Evolutionary conservation across 2,329 filamentous ascomycete genomes (phyloP), one percentile per base, ranked within the genome.

Genomic region (Hymenoscyphus fraxineus): DNA sequence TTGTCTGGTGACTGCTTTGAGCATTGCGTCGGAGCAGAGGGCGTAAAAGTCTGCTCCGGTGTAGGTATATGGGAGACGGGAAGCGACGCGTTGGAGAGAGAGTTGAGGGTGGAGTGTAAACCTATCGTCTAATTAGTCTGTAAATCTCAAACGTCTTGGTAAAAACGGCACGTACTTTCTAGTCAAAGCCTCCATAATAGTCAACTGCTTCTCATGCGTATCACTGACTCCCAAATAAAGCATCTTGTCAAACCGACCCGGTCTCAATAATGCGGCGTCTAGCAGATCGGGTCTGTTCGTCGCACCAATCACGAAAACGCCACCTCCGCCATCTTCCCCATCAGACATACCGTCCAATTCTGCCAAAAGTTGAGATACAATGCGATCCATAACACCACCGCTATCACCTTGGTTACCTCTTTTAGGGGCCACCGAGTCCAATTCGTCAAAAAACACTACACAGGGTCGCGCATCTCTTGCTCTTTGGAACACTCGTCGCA

Each of bases 291-390:
- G 95, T 67, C 94, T 82, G 79, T 99, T 99, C 5, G 94, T 99
- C 3, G 94, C 94, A 64, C 95, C 94, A 70, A 99, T 96, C 35
- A 98, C 95, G 75, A 98, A 98, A 5, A 98, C 94, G 22, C 93
- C 93, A 12, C 91, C 91, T 10, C 81, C 85, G 0, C 84, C 86
- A 68, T 93, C 92, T 65, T 93, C 92, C 16, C 92, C 93, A 69
- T 94, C 90, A 61, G 93, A 97, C 95, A 99, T 99, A 60, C 95
- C 95, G 75, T 99, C 95, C 27, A 99, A 82, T 78, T 99, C 95
- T 0, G 95, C 95, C 12, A 99, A 85, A 56, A 99, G 81, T 79
- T 98, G 95, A 65, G 90, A 95, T 60, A 99, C 94, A 69, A 98
- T 98, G 63, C 95, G 88, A 76, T 98, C 95, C 94, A 98, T 98